Evolutionary conservation across 768 basidiomycete species (phyloP).

Genomic region (Terana coerulea): DNA sequence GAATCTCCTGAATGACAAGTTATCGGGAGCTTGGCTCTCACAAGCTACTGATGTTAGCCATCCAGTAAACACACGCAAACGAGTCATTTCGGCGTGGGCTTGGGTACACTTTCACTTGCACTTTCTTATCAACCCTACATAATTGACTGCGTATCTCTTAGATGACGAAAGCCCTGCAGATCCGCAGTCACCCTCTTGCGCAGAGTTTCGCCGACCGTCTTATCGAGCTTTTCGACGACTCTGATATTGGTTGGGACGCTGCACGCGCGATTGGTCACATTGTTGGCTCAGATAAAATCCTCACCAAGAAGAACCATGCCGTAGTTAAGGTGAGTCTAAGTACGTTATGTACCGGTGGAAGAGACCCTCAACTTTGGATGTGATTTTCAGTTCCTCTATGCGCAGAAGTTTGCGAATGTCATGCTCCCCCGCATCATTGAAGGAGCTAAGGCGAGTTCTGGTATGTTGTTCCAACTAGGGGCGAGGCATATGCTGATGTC

Average conservation of each 20-base stretch:
- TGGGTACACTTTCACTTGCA: slow-evolving; percentile 48
- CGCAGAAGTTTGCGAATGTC: slow-evolving; percentile 69
- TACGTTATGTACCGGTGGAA: background rate
- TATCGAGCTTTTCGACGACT: slow-evolving; percentile 69
- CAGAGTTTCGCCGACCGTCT: slow-evolving; percentile 56
- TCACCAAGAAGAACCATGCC: slow-evolving; percentile 78
- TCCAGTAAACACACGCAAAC: slow-evolving; percentile 38
- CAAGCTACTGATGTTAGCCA: slow-evolving; percentile 37
- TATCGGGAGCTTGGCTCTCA: slow-evolving; percentile 45
- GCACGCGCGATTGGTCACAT: slow-evolving; percentile 74
- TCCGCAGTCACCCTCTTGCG: slow-evolving; percentile 64
- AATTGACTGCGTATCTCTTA: slow-evolving; percentile 26
- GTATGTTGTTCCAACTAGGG: slow-evolving; percentile 37
- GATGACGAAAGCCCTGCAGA: slow-evolving; percentile 77
- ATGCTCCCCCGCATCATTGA: slow-evolving; percentile 73
- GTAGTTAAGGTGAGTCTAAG: slow-evolving; percentile 58
- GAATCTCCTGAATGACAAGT: slow-evolving; percentile 39
- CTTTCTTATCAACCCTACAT: background rate
- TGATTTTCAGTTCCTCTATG: slow-evolving; percentile 56
- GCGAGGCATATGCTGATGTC: background rate
- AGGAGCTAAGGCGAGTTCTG: slow-evolving; percentile 52
- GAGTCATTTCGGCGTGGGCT: slow-evolving; percentile 57
- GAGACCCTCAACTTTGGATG: background rate
- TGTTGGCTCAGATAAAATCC: slow-evolving; percentile 51
- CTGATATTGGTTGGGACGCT: slow-evolving; percentile 61